Evolutionary conservation across 176 grass and related monocot genomes (phyloP), one percentile per base, ranked within the genome.

Genomic region (Carex pumila): DNA sequence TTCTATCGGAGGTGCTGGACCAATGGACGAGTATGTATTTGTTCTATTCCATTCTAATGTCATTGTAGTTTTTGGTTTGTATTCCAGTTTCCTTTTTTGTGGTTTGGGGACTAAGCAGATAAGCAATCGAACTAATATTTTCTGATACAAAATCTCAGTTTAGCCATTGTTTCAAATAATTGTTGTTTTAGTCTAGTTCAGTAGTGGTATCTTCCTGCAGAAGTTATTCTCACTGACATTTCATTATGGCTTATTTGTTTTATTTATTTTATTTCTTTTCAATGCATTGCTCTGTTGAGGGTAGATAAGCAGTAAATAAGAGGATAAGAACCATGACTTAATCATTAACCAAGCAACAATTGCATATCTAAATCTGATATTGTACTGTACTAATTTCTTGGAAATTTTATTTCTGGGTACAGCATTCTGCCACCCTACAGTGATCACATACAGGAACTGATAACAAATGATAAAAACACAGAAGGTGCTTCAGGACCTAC

Each of bases 341-440:
- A 54, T 0, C 18, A 65, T 67, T 66, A 47, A 64, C 34, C 7
- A 67, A 65, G 34, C 21, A 82, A 14, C 59, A 43, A 45, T 81
- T 81, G 9, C 5, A 13, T 81, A 62, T 41, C 58, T 39, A 61
- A 31, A 21, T 62, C 60, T 81, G 8, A 63, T 55, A 1, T 21
- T 14, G 60, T 47, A 43, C 7, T 61, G 17, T 34, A 47, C 37
- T 61, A 63, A 43, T 82, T 82, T 82, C 8, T n/a, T 82, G 12
- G 14, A 43, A 15, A 67, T 49, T 65, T 91, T 86, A n/a, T 59
- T 36, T 72, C 67, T 70, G 65, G 87, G 55, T 81, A 76, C 87
- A 94, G 92, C 41, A 86, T 57, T 5, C 61, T 86, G 52, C 96
- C 93, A 68, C 93, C 93, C 81, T 95, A 88, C 67, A 30, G 36